phyloP scores from a whole-genome alignment of 2,329 filamentous ascomycete species.

The Neoarthrinium moseri region DNA sequence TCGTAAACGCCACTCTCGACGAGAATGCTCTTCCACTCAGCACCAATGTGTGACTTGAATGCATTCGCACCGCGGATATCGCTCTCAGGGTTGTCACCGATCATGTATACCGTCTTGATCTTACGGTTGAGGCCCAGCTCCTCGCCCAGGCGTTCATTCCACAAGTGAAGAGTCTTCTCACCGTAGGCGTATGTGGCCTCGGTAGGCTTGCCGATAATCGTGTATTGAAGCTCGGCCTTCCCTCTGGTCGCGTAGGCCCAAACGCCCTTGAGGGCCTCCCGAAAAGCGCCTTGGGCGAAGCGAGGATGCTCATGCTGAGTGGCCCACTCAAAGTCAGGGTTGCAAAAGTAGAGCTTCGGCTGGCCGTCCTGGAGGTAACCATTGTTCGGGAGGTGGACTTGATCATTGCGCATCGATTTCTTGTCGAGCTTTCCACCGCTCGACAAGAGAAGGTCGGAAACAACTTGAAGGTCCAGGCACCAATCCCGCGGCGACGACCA shows the following conservation, averaged over 20 bases:
- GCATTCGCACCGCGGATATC: conserved; percentile 70
- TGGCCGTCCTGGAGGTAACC: conserved; percentile 56
- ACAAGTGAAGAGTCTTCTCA: conserved; percentile 50
- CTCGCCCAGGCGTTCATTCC: conserved; percentile 17
- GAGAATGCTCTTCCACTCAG: conserved; percentile 64
- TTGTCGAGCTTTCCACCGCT: conserved; percentile 62
- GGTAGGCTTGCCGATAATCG: conserved; percentile 66
- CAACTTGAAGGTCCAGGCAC: conserved; percentile 32
- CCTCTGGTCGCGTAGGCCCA: conserved; percentile 49
- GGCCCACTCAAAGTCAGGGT: conserved; percentile 70
- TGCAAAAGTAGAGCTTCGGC: conserved; percentile 66
- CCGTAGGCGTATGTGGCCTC: conserved; percentile 64
- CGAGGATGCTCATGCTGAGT: conserved; percentile 64
- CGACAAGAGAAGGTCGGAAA: conserved; percentile 29
- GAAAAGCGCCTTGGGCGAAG: conserved; percentile 69
- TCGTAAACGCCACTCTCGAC: conserved; percentile 67
- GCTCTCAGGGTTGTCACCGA: conserved; percentile 66
- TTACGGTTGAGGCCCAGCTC: conserved; percentile 7
- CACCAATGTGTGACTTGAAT: conserved; percentile 53
- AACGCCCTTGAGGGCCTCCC: conserved; percentile 61
- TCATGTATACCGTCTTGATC: conserved; percentile 66
- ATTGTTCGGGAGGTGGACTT: conserved; percentile 22
- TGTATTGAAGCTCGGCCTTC: conserved; percentile 47
- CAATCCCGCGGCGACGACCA: conserved; percentile 33
- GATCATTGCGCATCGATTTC: conserved; percentile 57